Evolutionary conservation across 371 early-diverging fungal species (phyloP), one percentile per base, ranked within the genome.

Genomic region (Apophysomyces sp.): DNA sequence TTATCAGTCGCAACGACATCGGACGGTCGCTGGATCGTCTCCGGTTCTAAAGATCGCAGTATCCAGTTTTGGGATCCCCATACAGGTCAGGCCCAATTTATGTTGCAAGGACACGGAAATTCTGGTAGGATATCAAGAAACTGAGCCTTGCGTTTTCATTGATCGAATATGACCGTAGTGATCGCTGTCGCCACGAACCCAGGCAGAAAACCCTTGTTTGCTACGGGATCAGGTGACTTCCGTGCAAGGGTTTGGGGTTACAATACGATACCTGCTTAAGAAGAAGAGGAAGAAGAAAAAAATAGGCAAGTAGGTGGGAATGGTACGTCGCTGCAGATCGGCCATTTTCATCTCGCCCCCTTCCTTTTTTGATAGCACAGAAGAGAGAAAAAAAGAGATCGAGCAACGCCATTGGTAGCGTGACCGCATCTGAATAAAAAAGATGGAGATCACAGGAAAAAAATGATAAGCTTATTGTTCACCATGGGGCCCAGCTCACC

Each of bases 31-130:
- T 97, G 95, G 96, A 89, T 96, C 13, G 91, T 97, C 2, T 91
- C 93, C 52, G 97, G 96, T 6, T 91, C 91, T 57, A 98, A 98
- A 75, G 98, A 98, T 72, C 89, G 97, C 52, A 86, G 89, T 24
- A 95, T 97, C 51, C 92, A 92, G 60, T 93, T 98, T 71, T 97
- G 97, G 98, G 96, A 97, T 76, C 92, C 91, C 12, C 71, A 78
- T 28, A 85, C 86, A 0, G 86, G 84, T 12, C 84, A 87, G 44
- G 86, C 89, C 15, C 91, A 91, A 77, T 93, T 96, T 60, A 93
- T 95, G 93, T 77, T 98, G 55, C 94, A 94, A 70, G 98, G 98
- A 39, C 98, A 98, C 74, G 95, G 95, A 74, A 97, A 98, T 72
- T 95, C 96, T 51, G 92, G 91, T 91, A 82, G n/a, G n/a, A n/a